A percentile compares a stretch with the other conserved stretches of the same genome.
These are phyloP conservation scores for Blastocystis sp. DNA, from an alignment of 352 stramenopile species.

Conservation along the genomic window DNA sequence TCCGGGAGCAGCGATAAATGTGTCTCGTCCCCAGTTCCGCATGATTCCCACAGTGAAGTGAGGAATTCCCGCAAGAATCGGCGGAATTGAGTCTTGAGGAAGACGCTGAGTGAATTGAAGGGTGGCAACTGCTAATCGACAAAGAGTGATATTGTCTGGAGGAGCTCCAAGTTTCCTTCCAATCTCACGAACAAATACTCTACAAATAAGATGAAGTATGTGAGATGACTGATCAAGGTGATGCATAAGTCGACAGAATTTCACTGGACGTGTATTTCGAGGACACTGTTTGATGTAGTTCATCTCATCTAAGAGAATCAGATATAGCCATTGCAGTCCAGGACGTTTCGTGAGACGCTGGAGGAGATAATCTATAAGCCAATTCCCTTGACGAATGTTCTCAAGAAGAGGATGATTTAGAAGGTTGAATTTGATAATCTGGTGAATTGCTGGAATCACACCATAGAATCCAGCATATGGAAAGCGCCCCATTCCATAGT, in stretches of 20 bases:
- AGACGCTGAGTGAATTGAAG: slow-evolving; percentile 49
- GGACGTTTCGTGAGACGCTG: not conserved
- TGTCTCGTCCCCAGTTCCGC: slow-evolving; percentile 64
- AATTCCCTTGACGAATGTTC: slow-evolving; percentile 63
- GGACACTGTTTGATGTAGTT: slow-evolving; percentile 33
- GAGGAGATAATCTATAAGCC: slow-evolving; percentile 62
- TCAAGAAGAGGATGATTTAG: slow-evolving; percentile 60
- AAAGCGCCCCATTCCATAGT: slow-evolving; percentile 26
- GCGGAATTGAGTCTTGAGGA: not conserved
- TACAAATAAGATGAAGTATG: not conserved
- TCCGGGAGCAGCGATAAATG: slow-evolving; percentile 64
- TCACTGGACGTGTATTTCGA: slow-evolving; percentile 20
- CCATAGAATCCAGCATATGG: slow-evolving; percentile 62
- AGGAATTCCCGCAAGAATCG: slow-evolving; percentile 51
- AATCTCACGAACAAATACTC: slow-evolving; percentile 12
- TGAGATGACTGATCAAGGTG: not conserved
- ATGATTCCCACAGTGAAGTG: slow-evolving; percentile 65
- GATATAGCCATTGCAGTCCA: not conserved
- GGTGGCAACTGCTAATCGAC: not conserved
- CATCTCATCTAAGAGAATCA: slow-evolving; percentile 25
- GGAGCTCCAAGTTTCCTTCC: not conserved
- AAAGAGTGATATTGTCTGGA: not conserved
- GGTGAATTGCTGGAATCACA: slow-evolving; percentile 30
- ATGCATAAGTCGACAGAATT: slow-evolving; percentile 43
- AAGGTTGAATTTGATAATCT: slow-evolving; percentile 47